Conservation (phyloP, 2,329 filamentous ascomycete genomes). For the Aureobasidium namibiae region DNA sequence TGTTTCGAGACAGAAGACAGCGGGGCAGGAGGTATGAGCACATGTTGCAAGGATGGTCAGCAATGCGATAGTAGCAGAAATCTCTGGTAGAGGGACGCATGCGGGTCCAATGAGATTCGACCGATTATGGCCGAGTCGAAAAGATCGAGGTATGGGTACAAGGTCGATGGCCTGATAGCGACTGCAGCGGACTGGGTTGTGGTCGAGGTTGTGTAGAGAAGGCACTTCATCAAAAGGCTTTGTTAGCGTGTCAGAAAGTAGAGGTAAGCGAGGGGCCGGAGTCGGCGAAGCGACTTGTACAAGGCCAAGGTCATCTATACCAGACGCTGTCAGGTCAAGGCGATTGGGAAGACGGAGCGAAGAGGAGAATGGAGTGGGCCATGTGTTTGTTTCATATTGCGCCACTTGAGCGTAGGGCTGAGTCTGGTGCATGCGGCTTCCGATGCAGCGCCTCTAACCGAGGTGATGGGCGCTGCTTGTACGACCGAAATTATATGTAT, state of each 20-base stretch:
- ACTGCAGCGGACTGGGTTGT: not conserved
- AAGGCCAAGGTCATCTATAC: not conserved
- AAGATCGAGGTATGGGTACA: not conserved
- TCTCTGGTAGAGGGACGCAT: not conserved
- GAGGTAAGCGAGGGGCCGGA: not conserved
- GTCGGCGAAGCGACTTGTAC: not conserved
- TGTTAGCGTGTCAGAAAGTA: slow-evolving; percentile 1
- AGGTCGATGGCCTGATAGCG: not conserved
- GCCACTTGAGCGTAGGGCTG: slow-evolving; percentile 5
- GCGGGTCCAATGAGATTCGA: not conserved
- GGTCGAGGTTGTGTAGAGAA: not conserved
- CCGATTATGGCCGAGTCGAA: not conserved
- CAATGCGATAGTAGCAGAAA: not conserved
- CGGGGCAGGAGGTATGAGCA: not conserved
- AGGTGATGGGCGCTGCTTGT: not conserved
- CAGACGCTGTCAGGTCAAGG: not conserved
- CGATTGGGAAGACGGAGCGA: not conserved
- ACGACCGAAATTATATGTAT: not conserved
- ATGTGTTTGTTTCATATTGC: slow-evolving; percentile 8
- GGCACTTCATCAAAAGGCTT: not conserved
- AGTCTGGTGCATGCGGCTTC: not conserved
- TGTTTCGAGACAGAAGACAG: not conserved
- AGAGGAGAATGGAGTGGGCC: not conserved
- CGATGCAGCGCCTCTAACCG: not conserved
- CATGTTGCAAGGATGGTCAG: not conserved